Evolutionary conservation across 768 basidiomycete species (phyloP), one percentile per base, ranked within the genome.

Genomic region (Lentinula raphanica): DNA sequence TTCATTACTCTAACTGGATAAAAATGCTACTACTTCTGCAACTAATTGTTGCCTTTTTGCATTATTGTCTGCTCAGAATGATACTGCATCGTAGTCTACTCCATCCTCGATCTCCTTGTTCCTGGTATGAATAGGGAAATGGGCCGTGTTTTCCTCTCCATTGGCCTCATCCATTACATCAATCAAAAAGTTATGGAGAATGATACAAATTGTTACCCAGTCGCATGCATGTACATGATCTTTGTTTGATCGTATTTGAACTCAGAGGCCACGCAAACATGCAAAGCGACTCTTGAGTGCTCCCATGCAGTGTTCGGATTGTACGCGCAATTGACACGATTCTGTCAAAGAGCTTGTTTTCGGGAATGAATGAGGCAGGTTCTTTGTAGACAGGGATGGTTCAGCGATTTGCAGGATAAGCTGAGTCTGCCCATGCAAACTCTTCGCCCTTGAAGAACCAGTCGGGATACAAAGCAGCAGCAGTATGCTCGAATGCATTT

Each of bases 181-280:
- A 38, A 73, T 68, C 11, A 72, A 59, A 27, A 73, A 54, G 58
- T 72, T 73, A 59, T n/a, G n/a, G n/a, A n/a, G n/a, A n/a, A n/a
- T n/a, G n/a, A n/a, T n/a, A n/a, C n/a, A n/a, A n/a, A n/a, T n/a
- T n/a, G n/a, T n/a, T n/a, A n/a, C n/a, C n/a, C n/a, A n/a, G n/a
- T n/a, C n/a, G n/a, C n/a, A n/a, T 0, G 68, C 70, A 12, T 51
- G 29, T 19, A 46, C 5, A 60, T 75, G 70, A 28, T 68, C 64
- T 0, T 49, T 17, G 17, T 67, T 68, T 12, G 63, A 62, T 29
- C 65, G 63, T 51, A 75, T 74, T n/a, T 59, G 62, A 21, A 71
- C 60, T 2, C 64, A 65, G 7, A 75, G 66, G 4, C 64, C 64
- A 45, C 49, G 45, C 19, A 68, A 51, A 40, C 65, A 63, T 44